Percentiles rank a stretch among this genome's conserved stretches.
These are phyloP conservation scores for Fagus crenata DNA, from an alignment of 306 rosid species.

Conservation along the genomic window DNA sequence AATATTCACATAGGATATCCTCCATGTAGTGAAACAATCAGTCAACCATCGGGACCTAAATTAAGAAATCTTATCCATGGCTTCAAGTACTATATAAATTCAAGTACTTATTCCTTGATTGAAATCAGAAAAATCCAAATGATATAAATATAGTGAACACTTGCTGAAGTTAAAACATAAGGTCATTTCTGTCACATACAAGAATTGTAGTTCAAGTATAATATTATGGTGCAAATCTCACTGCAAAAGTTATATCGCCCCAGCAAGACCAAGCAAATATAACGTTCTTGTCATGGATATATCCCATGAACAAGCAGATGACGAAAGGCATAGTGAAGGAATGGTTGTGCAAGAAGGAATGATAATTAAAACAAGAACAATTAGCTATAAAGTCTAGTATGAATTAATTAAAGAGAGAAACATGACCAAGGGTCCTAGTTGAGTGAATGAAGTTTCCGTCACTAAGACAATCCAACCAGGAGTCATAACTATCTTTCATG, in stretches of 20 bases:
- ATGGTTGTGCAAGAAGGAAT: constrained; percentile 18
- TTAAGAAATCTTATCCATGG: not conserved
- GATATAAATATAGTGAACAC: not conserved
- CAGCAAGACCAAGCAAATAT: not conserved
- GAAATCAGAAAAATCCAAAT: not conserved
- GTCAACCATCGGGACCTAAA: not conserved
- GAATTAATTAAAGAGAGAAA: constrained; percentile 17
- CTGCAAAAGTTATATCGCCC: not conserved
- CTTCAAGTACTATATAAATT: not conserved
- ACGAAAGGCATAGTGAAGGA: not conserved
- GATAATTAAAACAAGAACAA: constrained; percentile 14
- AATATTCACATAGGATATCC: not conserved
- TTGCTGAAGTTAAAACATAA: not conserved
- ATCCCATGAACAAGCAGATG: constrained; percentile 9
- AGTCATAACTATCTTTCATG: not conserved
- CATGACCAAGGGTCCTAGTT: constrained; percentile 4
- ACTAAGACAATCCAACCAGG: constrained; percentile 9
- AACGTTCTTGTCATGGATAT: not conserved
- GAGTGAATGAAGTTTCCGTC: constrained; percentile 21
- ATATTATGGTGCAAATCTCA: not conserved
- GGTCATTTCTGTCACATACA: not conserved
- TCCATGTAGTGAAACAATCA: not conserved
- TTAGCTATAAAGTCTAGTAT: constrained; percentile 3
- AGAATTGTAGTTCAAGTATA: not conserved
- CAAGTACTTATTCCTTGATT: not conserved